Percentiles rank a stretch among this genome's conserved stretches.
These are phyloP conservation scores for Sugiyamaella sp. DNA, from an alignment of 1,139 yeast genomes.

Conservation along the genomic window DNA sequence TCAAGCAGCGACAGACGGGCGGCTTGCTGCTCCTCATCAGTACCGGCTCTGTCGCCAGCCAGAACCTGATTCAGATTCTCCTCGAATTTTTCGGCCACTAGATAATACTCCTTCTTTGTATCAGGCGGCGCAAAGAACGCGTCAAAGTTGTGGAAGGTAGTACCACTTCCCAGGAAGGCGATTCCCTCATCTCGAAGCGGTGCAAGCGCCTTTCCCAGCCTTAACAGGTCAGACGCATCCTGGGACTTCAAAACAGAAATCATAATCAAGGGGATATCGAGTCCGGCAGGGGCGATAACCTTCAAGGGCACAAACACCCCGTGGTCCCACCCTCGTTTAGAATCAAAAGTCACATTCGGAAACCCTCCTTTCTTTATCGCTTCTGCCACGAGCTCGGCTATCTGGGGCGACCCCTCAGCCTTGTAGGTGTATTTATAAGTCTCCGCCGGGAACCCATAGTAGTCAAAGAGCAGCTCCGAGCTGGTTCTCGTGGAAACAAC, in stretches of 20 bases:
- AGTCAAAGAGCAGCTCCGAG: constrained; percentile 21
- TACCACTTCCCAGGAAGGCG: constrained; percentile 22
- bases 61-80: constrained; percentile 11
- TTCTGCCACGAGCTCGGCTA: constrained; percentile 18
- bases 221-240: constrained; percentile 16
- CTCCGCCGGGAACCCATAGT: constrained; percentile 22
- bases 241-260: constrained; percentile 24
- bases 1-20: constrained; percentile 11
- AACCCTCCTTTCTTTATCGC: constrained; percentile 18
- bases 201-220: constrained; percentile 19
- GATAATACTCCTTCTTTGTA: constrained; percentile 12
- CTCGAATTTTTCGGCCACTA: constrained; percentile 9
- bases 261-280: constrained; percentile 24
- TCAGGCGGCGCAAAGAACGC: constrained; percentile 16
- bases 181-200: constrained; percentile 22
- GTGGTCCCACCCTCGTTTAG: constrained; percentile 24
- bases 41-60: constrained; percentile 7
- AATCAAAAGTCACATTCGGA: constrained; percentile 12
- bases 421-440: constrained; percentile 22
- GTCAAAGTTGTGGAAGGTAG: constrained; percentile 23
- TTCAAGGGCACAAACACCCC: constrained; percentile 25
- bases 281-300: constrained; percentile 21
- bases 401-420: constrained; percentile 19
- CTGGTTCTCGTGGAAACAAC: constrained; percentile 18
- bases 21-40: constrained; percentile 6